phyloP scores from a whole-genome alignment of 2,329 filamentous ascomycete species.

The Falciphora oryzae region DNA sequence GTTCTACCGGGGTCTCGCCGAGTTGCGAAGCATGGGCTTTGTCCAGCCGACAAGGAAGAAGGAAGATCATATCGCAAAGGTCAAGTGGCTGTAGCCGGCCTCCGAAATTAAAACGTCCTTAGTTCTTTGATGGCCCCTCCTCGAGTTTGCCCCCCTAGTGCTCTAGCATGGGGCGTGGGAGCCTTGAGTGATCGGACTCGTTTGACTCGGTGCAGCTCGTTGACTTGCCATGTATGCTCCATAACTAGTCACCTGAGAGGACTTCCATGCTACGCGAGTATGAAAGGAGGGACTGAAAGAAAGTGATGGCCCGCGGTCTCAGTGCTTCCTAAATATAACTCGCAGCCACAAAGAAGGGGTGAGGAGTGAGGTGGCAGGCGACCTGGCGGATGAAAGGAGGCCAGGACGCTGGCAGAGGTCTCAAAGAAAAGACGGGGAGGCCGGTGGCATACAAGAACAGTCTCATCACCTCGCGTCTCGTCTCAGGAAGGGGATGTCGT shows the following conservation, averaged over 20 bases:
- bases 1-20: conserved; percentile 82
- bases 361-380: neutral
- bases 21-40: conserved; percentile 79
- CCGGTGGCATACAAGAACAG: neutral
- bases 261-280: neutral
- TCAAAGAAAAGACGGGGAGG: neutral
- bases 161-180: neutral
- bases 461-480: neutral
- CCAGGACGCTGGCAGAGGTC: neutral
- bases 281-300: neutral
- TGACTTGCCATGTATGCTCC: neutral
- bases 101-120: neutral
- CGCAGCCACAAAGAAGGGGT: neutral
- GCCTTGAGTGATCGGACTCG: neutral
- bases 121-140: neutral
- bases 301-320: neutral
- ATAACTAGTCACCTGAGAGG: neutral
- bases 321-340: neutral
- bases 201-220: neutral
- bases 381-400: neutral
- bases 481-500: neutral
- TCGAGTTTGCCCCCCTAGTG: neutral
- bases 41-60: conserved; percentile 88
- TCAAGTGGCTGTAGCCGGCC: conserved; percentile 62
- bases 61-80: conserved; percentile 83